Base-by-base conservation (phyloP, 1,284 basidiomycete genomes). In the Ustilago crameri region DNA sequence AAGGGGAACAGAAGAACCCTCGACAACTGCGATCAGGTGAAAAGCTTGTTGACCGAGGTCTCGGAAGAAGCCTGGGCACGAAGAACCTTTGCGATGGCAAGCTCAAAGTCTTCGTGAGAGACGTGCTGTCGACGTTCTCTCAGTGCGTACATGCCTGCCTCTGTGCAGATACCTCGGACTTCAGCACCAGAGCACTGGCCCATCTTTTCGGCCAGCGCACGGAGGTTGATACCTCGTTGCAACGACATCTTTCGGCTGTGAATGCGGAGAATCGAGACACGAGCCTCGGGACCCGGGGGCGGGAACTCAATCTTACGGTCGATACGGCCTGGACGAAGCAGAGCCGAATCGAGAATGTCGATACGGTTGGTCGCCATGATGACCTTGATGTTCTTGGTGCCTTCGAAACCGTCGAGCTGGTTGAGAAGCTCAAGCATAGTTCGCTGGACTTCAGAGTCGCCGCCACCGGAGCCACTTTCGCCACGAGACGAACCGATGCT, bases 301-400 rank as follows among this genome's bases (percentile, higher is more conserved):
- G 96, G 96, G 86, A 98, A 98, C 85, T 98, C 95, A 78, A 98
- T 98, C 87, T 98, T 98, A 54, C 95, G 89, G 86, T 98, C 95
- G 79, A 98, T 97, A 82, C 95, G 93, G 34, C 95, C 95, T 5
- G 95, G 95, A 75, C 95, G 90, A 30, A 98, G 87, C 23, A 98
- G 87, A 0, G 95, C 95, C 51, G 93, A 91, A 84, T 98, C 95
- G 74, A 98, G 89, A 73, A 98, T 98, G 85, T 98, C 93, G 86
- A 97, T 97, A 81, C 95, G 91, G 86, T 98, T 98, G 56, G 95
- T 97, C 34, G 95, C 95, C 95, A 97, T 97, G 86, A 97, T 96
- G 79, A 98, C 84, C 87, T 98, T 98, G 88, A 98, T 98, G 84
- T 98, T 97, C 87, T 98, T 95, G 41, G 93, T 93, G 43, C 93